These are phyloP conservation scores for Paspalum notatum DNA, from an alignment of 176 grass and related monocot genomes.

Conservation along the genomic window DNA sequence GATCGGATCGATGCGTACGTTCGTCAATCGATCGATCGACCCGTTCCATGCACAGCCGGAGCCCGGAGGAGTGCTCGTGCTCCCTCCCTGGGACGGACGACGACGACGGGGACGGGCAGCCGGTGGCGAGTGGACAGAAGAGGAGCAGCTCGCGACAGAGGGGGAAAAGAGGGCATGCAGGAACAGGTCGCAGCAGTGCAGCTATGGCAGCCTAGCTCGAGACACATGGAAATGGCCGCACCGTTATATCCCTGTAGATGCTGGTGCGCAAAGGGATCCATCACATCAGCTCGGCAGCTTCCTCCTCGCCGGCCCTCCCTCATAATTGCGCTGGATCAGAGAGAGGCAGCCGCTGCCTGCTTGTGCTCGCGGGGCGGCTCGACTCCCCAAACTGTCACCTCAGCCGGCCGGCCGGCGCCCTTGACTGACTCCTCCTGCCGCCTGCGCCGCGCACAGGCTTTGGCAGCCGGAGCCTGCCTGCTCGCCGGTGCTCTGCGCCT, in stretches of 20 bases:
- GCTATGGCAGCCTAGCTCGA: background rate
- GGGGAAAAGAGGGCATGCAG: background rate
- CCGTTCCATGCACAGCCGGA: conserved; percentile 27
- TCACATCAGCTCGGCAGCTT: conserved; percentile 38
- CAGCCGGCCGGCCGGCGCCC: conserved; percentile 27
- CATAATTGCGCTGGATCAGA: too few relatives aligned
- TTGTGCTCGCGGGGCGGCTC: background rate
- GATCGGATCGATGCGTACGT: background rate
- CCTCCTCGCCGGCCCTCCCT: background rate
- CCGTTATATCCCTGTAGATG: conserved; percentile 57
- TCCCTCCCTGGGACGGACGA: background rate
- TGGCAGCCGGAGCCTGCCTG: conserved; percentile 13
- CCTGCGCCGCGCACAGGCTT: conserved; percentile 37
- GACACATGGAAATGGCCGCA: conserved; percentile 44
- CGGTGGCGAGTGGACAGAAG: conserved; percentile 46
- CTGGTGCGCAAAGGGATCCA: conserved; percentile 26
- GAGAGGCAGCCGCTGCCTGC: background rate
- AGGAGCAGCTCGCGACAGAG: conserved; percentile 23
- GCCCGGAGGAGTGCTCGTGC: background rate
- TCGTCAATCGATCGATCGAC: background rate
- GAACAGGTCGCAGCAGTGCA: background rate
- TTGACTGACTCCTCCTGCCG: conserved; percentile 17
- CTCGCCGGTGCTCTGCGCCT: background rate
- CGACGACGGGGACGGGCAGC: background rate
- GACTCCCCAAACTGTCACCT: conserved; percentile 20